Conservation (phyloP, 768 basidiomycete genomes). For the Macrocybe gigantea region DNA sequence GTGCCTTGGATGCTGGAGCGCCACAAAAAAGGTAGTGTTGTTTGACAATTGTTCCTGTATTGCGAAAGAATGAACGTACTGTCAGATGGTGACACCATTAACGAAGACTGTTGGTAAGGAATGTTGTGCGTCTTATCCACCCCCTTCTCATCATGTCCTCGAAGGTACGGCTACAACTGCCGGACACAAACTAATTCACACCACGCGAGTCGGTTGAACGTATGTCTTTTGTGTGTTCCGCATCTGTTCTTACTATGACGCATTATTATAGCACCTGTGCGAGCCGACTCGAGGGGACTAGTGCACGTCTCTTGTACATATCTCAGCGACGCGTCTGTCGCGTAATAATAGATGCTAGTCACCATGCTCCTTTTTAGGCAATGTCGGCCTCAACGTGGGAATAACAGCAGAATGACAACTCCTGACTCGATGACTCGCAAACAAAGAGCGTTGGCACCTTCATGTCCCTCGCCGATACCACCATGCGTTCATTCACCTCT, state of each 20-base stretch:
- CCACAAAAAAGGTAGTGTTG: neutral
- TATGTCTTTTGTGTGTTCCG: neutral
- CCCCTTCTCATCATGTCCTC: neutral
- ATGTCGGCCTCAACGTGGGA: too few relatives aligned
- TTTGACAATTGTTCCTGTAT: too few relatives aligned
- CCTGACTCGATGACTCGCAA: too few relatives aligned
- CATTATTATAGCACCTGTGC: neutral
- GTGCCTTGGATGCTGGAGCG: neutral
- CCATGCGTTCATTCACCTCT: conserved; percentile 11
- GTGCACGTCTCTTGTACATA: neutral
- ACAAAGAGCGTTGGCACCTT: too few relatives aligned
- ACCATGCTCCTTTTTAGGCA: too few relatives aligned
- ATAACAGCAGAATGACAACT: too few relatives aligned
- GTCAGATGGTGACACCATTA: neutral
- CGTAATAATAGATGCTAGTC: too few relatives aligned
- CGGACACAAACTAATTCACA: neutral
- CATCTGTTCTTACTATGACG: too few relatives aligned
- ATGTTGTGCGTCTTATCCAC: neutral
- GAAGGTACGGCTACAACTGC: neutral
- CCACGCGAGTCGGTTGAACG: neutral
- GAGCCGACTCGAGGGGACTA: neutral
- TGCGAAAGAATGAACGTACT: too few relatives aligned
- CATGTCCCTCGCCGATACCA: too few relatives aligned
- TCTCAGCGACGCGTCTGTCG: neutral
- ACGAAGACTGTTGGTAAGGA: neutral